Base-by-base conservation (phyloP, 2,329 filamentous ascomycete species). In the Fusarium odoratissimum region DNA sequence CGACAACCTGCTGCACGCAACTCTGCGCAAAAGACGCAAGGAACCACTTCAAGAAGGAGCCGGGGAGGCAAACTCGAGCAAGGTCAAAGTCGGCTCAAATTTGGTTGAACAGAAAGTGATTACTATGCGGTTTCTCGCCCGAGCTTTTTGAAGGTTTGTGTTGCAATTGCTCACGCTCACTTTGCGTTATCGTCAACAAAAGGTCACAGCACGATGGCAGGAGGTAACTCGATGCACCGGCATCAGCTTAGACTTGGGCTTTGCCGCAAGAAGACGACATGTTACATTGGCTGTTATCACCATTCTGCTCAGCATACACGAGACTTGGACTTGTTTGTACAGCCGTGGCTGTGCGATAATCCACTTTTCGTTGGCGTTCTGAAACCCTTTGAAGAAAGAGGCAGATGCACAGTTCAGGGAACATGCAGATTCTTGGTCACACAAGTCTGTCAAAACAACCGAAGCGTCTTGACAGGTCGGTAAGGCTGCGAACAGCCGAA, bases 81-180 rank as follows among this genome's bases (percentile, higher is more conserved):
- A 68, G 89, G 89, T 19, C 90, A 91, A 77, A 89, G 86, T 71
- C 89, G 84, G 78, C 83, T 91, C 79, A 87, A 84, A 45, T 91
- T 91, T 84, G 86, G 87, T 67, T 89, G 82, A 88, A 33, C 9
- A 48, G 31, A 28, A 41, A 49, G 44, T 51, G 49, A 49, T 62
- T 49, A 58, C 58, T 37, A 44, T 57, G 21, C 31, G 38, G 44
- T 45, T 23, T 35, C 55, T 55, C 25, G 28, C 35, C 44, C 9
- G 12, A 51, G 31, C 30, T 35, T 51, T 60, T 60, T 33, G 57
- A 54, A 42, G 42, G 30, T 46, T n/a, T 30, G 16, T 42, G 59
- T 30, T 46, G 52, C 42, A 52, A 42, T 54, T 56, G 28, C 48
- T 40, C 25, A 38, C 31, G n/a, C 44, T 33, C 41, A 55, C 31